Evolutionary conservation across 2,329 filamentous ascomycete species (phyloP).

Genomic region (Huntiella omanensis): DNA sequence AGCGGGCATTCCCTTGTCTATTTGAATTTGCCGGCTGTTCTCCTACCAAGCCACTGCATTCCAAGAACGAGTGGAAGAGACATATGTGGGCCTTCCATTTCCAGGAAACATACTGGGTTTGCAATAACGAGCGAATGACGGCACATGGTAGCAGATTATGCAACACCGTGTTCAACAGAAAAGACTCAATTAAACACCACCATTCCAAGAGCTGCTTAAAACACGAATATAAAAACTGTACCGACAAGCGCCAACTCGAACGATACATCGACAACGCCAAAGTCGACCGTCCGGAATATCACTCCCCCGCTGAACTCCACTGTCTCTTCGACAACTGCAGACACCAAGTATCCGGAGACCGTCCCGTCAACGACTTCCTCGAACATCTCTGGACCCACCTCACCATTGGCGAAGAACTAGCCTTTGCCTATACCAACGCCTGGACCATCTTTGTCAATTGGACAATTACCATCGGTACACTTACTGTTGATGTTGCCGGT

Average conservation of each 20-base stretch:
- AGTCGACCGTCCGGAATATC: slow-evolving; percentile 17
- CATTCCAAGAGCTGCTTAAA: background rate
- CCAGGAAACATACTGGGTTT: slow-evolving; percentile 55
- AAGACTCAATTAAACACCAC: slow-evolving; percentile 30
- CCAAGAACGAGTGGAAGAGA: slow-evolving; percentile 92
- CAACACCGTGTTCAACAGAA: slow-evolving; percentile 62
- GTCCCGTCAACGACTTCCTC: slow-evolving; percentile 64
- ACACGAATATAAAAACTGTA: background rate
- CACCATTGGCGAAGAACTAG: slow-evolving; percentile 27
- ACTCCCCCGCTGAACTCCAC: slow-evolving; percentile 31
- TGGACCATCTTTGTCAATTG: background rate
- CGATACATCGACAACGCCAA: slow-evolving; percentile 31
- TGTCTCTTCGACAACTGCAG: slow-evolving; percentile 47
- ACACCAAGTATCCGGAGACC: slow-evolving; percentile 36
- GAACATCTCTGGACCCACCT: slow-evolving; percentile 75
- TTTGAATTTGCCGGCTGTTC: slow-evolving; percentile 60
- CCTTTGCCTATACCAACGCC: background rate
- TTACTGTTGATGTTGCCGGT: background rate
- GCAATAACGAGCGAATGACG: slow-evolving; percentile 32
- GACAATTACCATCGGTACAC: background rate
- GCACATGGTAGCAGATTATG: background rate
- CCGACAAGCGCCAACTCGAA: slow-evolving; percentile 33
- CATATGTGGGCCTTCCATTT: slow-evolving; percentile 71
- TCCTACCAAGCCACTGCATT: slow-evolving; percentile 41
- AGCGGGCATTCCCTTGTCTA: slow-evolving; percentile 32